These are phyloP conservation scores for Fusarium nisikadoi DNA, from an alignment of 2,329 filamentous ascomycete species.

Conservation along the genomic window DNA sequence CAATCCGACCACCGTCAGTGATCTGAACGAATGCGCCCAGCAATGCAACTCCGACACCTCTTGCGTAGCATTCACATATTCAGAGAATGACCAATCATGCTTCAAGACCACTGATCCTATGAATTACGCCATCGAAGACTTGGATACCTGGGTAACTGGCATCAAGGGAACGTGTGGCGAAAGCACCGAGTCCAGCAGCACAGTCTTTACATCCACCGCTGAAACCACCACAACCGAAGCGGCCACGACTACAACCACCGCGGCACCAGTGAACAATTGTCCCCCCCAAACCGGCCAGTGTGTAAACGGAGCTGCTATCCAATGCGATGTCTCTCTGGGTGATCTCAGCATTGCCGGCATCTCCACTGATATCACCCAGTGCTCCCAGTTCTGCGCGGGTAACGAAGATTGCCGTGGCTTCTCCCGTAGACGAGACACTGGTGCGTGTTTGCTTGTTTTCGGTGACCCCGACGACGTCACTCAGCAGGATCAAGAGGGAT, in stretches of 20 bases:
- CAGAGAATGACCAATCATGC: rapidly evolving
- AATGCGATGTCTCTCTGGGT: not conserved
- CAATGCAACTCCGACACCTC: not conserved
- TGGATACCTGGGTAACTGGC: not conserved
- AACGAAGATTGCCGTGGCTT: not conserved
- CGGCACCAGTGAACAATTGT: not conserved
- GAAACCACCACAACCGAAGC: not conserved
- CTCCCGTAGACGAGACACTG: not conserved
- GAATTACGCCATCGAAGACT: rapidly evolving
- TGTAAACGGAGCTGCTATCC: not conserved
- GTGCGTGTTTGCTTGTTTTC: not conserved
- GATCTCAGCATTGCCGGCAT: not conserved
- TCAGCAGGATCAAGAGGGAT: not conserved
- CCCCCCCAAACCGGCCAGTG: not conserved
- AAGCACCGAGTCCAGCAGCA: rapidly evolving
- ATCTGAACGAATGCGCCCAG: not conserved
- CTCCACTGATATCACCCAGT: not conserved
- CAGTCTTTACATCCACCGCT: not conserved
- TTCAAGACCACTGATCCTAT: not conserved
- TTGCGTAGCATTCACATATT: not conserved
- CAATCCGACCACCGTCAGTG: rapidly evolving
- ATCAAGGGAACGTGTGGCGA: not conserved
- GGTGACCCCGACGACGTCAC: not conserved
- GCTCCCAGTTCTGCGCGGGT: rapidly evolving
- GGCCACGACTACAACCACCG: not conserved